A percentile compares a stretch with the other conserved stretches of the same genome.
phyloP scores from a whole-genome alignment of 345 rosid species.

The Eucalyptus melliodora region DNA sequence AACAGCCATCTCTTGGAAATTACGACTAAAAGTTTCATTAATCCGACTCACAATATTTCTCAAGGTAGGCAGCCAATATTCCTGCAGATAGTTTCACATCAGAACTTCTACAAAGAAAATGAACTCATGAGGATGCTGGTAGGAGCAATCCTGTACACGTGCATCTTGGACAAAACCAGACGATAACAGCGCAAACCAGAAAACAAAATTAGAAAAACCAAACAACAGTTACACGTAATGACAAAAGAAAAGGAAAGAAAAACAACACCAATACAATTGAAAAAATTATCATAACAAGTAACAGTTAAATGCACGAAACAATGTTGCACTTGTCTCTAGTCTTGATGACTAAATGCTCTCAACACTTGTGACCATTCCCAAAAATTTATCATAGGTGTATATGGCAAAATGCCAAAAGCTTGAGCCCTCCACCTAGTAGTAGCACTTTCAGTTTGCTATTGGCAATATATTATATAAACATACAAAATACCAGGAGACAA shows the following conservation, averaged over 20 bases:
- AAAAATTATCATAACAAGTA: not conserved
- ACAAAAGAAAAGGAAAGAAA: not conserved
- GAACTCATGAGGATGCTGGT: not conserved
- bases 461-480: not conserved
- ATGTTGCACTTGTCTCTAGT: not conserved
- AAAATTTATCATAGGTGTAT: not conserved
- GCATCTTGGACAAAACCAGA: not conserved
- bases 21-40: conserved; percentile 77
- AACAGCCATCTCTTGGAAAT: conserved; percentile 94
- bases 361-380: not conserved
- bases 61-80: conserved; percentile 80
- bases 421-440: not conserved
- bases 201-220: not conserved
- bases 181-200: not conserved
- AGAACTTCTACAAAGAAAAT: not conserved
- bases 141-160: not conserved
- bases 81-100: conserved; percentile 18
- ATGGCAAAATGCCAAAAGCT: not conserved
- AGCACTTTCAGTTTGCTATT: not conserved
- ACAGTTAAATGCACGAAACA: not conserved
- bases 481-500: not conserved
- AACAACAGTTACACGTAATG: not conserved
- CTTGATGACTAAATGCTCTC: not conserved
- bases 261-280: not conserved
- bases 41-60: conserved; percentile 76